Evolutionary conservation across 1,284 basidiomycete species (phyloP), one percentile per base, ranked within the genome.

Genomic region (Boletus sp.): DNA sequence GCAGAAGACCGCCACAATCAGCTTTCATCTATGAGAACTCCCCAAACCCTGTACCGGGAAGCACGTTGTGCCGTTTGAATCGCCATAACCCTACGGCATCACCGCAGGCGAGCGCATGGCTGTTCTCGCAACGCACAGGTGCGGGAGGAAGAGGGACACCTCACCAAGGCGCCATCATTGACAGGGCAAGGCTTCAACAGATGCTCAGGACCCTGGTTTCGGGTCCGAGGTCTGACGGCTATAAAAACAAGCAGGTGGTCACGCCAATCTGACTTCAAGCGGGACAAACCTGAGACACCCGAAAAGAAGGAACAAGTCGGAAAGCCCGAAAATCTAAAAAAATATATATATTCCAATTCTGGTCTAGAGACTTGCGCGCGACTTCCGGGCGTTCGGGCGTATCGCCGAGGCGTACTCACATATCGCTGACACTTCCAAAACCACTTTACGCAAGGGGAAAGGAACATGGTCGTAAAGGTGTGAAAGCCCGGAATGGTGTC

Each of bases 341-440:
- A 39, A 49, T n/a, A n/a, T n/a, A n/a, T n/a, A 25, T n/a, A 23
- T 19, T 40, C 50, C 35, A 41, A 50, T 41, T 53, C 41, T 48
- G 41, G 42, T 39, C 14, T 25, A 48, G 26, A 44, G 34, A 17
- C 25, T 30, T 20, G 48, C 14, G n/a, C 19, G 25, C 35, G 13
- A 41, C 37, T 41, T 41, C 23, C 8, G 32, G 38, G 25, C 17
- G 3, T 29, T 12, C 23, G 45, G 23, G 35, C 29, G 38, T 44
- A 62, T 55, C 57, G 9, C 58, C 58, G 51, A 55, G 57, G 50
- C 13, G 29, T 22, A 40, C 34, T 23, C 30, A 48, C 30, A 48
- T 29, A 42, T 45, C 22, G 6, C 40, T 29, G 5, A 12, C 40
- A 41, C 38, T 25, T 22, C n/a, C 27, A 42, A 25, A 29, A 32